Percentiles rank a stretch among this genome's conserved stretches.
These are phyloP conservation scores for Hypoxylon perforatum DNA, from an alignment of 495 filamentous ascomycete genomes.

Conservation along the genomic window DNA sequence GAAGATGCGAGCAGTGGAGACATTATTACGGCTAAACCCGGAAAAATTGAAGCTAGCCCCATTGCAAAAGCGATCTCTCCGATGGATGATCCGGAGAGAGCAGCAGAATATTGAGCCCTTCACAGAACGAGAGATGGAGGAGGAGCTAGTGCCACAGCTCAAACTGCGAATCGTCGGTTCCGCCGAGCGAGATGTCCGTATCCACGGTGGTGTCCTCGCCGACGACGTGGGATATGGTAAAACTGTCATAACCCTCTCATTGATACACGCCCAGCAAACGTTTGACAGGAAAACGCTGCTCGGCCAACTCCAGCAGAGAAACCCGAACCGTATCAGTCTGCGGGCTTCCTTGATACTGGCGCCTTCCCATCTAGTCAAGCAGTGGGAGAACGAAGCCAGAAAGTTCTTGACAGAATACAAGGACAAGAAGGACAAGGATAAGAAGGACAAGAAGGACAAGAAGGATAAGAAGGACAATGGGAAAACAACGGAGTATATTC, in stretches of 20 bases:
- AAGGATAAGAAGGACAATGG: no score
- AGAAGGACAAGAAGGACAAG: no score
- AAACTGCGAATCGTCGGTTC: slow-evolving; percentile 71
- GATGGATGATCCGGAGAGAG: slow-evolving; percentile 78
- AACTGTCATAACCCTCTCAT: slow-evolving; percentile 75
- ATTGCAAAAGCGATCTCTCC: slow-evolving; percentile 45
- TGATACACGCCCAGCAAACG: slow-evolving; percentile 64
- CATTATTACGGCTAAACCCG: no score
- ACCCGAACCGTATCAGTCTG: slow-evolving; percentile 45
- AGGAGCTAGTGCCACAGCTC: slow-evolving; percentile 67
- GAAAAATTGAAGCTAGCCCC: slow-evolving; percentile 4
- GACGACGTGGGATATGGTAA: slow-evolving; percentile 88
- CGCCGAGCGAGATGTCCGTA: slow-evolving; percentile 59
- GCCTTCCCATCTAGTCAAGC: slow-evolving; percentile 68
- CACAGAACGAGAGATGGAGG: slow-evolving; percentile 74
- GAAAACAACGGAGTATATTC: no score
- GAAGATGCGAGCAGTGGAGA: no score
- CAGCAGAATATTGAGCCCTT: slow-evolving; percentile 59
- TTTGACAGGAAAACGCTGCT: slow-evolving; percentile 38
- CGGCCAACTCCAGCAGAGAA: neutral
- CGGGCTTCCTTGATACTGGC: slow-evolving; percentile 78
- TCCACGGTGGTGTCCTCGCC: slow-evolving; percentile 77
- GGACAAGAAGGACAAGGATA: slow-evolving; percentile 37
- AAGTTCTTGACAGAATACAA: slow-evolving; percentile 61
- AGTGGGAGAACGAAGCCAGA: slow-evolving; percentile 71